Evolutionary conservation across 441 rosid species (phyloP).

Genomic region (Rhodomyrtus psidioides): DNA sequence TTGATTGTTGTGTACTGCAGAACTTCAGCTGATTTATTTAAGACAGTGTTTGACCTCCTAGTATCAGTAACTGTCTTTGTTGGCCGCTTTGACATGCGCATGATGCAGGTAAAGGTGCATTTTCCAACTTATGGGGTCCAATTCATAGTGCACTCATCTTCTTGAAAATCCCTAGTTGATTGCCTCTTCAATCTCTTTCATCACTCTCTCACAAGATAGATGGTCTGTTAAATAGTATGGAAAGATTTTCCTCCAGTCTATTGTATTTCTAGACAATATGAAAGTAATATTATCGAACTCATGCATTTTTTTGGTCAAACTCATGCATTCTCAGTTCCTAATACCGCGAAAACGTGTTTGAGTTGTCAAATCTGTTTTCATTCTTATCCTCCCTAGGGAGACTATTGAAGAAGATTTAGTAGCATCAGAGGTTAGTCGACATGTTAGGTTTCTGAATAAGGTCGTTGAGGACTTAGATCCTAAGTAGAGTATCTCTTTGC

Average conservation of each 20-base stretch:
- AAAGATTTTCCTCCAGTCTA: not conserved
- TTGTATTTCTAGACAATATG: not conserved
- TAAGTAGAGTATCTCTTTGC: not conserved
- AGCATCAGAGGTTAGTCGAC: not conserved
- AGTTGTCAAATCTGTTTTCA: not conserved
- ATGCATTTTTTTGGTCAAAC: not conserved
- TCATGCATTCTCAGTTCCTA: not conserved
- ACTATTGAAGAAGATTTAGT: not conserved
- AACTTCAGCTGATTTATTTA: constrained; percentile 98
- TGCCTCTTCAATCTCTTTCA: not conserved
- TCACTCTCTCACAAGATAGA: not conserved
- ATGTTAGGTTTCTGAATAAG: not conserved
- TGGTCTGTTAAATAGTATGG: not conserved
- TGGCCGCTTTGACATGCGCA: constrained; percentile 99
- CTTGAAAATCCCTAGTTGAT: not conserved
- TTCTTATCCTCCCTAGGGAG: not conserved
- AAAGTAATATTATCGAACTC: not conserved
- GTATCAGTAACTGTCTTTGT: constrained; percentile 96
- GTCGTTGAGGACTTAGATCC: not conserved
- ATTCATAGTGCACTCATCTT: not conserved
- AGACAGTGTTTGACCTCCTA: constrained; percentile 94
- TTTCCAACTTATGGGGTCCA: not conserved
- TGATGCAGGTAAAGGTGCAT: constrained; percentile 78
- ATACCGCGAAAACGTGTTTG: not conserved
- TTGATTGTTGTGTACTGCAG: constrained; percentile 41